Percentiles rank a stretch among this genome's conserved stretches.
These are phyloP conservation scores for Epichloe uncinata DNA, from an alignment of 2,329 filamentous ascomycete species.

Conservation along the genomic window DNA sequence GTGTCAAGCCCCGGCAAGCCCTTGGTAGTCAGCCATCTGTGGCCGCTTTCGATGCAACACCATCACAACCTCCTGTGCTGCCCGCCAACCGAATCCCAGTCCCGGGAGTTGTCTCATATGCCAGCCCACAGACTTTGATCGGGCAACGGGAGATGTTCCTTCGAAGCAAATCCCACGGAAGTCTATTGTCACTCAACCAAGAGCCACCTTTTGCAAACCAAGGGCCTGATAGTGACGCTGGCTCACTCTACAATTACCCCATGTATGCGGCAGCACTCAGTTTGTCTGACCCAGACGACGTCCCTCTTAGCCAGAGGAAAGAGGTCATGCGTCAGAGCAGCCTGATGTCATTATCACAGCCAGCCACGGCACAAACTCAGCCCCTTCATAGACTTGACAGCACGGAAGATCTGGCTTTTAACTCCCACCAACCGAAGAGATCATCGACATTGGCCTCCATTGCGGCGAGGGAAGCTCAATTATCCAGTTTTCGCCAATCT, in stretches of 20 bases:
- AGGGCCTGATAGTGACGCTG: conserved; percentile 26
- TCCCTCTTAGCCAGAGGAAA: conserved; percentile 57
- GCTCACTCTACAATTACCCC: conserved; percentile 25
- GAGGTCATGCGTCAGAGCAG: conserved; percentile 44
- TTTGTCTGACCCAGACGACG: conserved; percentile 44
- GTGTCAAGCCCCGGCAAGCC: background rate
- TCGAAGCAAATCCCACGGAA: conserved; percentile 36
- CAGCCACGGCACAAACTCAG: conserved; percentile 8
- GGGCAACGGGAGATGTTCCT: conserved; percentile 42
- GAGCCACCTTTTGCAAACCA: conserved; percentile 14
- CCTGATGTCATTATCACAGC: conserved; percentile 18
- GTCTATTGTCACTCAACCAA: conserved; percentile 16
- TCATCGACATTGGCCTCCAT: conserved; percentile 27
- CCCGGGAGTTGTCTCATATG: conserved; percentile 35
- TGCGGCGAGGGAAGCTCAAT: conserved; percentile 39
- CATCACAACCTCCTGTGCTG: background rate
- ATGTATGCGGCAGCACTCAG: conserved; percentile 17
- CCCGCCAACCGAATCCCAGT: conserved; percentile 15
- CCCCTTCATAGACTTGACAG: conserved; percentile 12
- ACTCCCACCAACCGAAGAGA: conserved; percentile 43
- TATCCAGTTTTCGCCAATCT: conserved; percentile 55
- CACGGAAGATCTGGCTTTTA: conserved; percentile 27
- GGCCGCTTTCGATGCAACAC: conserved; percentile 8
- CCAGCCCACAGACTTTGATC: conserved; percentile 41
- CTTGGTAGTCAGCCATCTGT: conserved; percentile 12